These are phyloP conservation scores for Hura crepitans DNA, from an alignment of 441 rosid species.

Conservation along the genomic window DNA sequence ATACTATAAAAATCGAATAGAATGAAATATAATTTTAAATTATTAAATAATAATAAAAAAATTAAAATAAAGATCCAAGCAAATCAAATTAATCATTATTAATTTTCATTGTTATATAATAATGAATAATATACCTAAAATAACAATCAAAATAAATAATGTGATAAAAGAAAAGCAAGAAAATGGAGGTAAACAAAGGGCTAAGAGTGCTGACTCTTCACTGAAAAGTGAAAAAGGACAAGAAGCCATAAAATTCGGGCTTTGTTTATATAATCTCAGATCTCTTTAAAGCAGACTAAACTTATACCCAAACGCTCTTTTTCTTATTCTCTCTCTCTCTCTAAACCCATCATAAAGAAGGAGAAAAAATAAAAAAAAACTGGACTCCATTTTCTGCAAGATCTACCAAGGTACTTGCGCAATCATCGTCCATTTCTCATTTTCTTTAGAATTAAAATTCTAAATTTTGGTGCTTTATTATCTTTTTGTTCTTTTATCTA, in stretches of 20 bases:
- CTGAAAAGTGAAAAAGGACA: slow-evolving; percentile 23
- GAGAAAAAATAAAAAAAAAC: slow-evolving; percentile 12
- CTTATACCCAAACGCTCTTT: slow-evolving; percentile 12
- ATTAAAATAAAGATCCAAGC: too few species aligned
- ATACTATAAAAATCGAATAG: too few species aligned
- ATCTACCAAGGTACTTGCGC: slow-evolving; percentile 38
- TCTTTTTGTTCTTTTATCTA: background rate
- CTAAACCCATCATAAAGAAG: slow-evolving; percentile 14
- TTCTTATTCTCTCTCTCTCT: slow-evolving; percentile 11
- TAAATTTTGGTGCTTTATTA: slow-evolving; percentile 13
- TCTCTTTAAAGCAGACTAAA: slow-evolving; percentile 13
- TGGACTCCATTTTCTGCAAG: slow-evolving; percentile 22
- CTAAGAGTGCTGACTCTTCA: slow-evolving; percentile 22
- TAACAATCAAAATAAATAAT: too few species aligned
- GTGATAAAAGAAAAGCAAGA: background rate
- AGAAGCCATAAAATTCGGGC: slow-evolving; percentile 20
- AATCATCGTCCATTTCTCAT: slow-evolving; percentile 5
- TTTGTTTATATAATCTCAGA: background rate
- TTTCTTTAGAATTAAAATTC: slow-evolving; percentile 1
- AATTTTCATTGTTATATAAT: too few species aligned
- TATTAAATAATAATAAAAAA: background rate
- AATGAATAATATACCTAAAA: too few species aligned
- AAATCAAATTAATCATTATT: too few species aligned
- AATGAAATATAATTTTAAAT: too few species aligned
- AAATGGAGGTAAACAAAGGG: background rate